phyloP scores from a whole-genome alignment of 345 rosid genomes.

The Eucalyptus marginata region DNA sequence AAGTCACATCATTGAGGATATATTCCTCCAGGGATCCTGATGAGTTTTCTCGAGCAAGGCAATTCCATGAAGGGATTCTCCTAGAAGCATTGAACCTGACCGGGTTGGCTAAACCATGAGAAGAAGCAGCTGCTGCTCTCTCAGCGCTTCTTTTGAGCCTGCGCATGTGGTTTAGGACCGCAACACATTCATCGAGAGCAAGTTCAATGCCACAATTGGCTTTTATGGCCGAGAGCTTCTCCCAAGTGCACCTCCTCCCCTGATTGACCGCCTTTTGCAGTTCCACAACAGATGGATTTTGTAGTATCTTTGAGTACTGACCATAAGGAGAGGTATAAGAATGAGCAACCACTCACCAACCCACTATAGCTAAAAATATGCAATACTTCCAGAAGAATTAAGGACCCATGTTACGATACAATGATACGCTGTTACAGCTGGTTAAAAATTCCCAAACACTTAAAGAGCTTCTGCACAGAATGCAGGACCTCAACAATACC shows the following conservation, averaged over 20 bases:
- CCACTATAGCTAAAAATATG: neutral
- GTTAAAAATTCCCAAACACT: neutral
- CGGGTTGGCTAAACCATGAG: slow-evolving; percentile 41
- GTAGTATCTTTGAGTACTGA: slow-evolving; percentile 78
- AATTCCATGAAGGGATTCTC: slow-evolving; percentile 97
- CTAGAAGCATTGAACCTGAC: slow-evolving; percentile 66
- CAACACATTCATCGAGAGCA: slow-evolving; percentile 96
- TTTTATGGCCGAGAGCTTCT: slow-evolving; percentile 95
- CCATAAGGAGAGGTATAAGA: neutral
- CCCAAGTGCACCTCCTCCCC: slow-evolving; percentile 99
- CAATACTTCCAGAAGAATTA: neutral
- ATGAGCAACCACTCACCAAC: neutral
- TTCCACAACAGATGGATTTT: slow-evolving; percentile 68
- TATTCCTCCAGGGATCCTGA: slow-evolving; percentile 88
- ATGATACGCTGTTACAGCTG: neutral
- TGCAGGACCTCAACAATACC: neutral
- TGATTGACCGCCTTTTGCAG: slow-evolving; percentile 86
- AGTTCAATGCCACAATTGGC: slow-evolving; percentile 95
- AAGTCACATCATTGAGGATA: slow-evolving; percentile 23
- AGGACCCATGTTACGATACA: neutral
- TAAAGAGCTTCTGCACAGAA: neutral
- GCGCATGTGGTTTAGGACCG: slow-evolving; percentile 91
- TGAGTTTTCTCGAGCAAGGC: slow-evolving; percentile 91
- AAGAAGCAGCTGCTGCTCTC: slow-evolving; percentile 73
- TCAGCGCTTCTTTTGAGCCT: slow-evolving; percentile 86